Conservation (phyloP, 2,329 filamentous ascomycete genomes). For the Exophiala lecanii-corni region DNA sequence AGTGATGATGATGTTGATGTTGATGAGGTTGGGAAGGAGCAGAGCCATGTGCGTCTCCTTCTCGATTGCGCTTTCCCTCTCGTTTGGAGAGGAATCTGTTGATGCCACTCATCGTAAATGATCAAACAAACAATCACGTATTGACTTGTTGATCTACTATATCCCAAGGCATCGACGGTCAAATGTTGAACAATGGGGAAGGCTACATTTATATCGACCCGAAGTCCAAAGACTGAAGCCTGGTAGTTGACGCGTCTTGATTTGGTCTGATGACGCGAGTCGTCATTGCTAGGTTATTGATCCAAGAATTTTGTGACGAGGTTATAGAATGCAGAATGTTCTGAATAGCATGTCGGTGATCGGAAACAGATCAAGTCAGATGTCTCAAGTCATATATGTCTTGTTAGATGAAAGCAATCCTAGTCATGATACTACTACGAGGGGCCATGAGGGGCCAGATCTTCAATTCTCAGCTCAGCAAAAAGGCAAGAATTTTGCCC, state of each 20-base stretch:
- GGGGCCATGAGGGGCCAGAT: too few relatives aligned
- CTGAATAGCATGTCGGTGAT: too few relatives aligned
- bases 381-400: too few relatives aligned
- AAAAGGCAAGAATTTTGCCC: too few relatives aligned
- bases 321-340: too few relatives aligned
- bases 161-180: background rate
- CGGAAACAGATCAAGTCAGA: too few relatives aligned
- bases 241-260: background rate
- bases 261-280: too few relatives aligned
- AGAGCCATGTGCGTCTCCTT: slow-evolving; percentile 5
- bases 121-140: background rate
- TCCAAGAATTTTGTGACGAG: too few relatives aligned
- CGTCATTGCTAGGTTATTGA: too few relatives aligned
- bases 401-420: too few relatives aligned
- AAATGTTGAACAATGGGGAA: background rate
- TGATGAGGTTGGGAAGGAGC: background rate
- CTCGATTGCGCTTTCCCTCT: slow-evolving; percentile 31
- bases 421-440: too few relatives aligned
- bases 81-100: slow-evolving; percentile 39
- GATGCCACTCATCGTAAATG: slow-evolving; percentile 38
- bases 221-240: background rate
- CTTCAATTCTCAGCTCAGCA: too few relatives aligned
- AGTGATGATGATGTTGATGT: slow-evolving; percentile 6
- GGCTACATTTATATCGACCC: background rate
- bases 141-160: background rate